phyloP scores from a whole-genome alignment of 345 rosid genomes.

The sweet orange (Citrus sinensis) region DNA sequence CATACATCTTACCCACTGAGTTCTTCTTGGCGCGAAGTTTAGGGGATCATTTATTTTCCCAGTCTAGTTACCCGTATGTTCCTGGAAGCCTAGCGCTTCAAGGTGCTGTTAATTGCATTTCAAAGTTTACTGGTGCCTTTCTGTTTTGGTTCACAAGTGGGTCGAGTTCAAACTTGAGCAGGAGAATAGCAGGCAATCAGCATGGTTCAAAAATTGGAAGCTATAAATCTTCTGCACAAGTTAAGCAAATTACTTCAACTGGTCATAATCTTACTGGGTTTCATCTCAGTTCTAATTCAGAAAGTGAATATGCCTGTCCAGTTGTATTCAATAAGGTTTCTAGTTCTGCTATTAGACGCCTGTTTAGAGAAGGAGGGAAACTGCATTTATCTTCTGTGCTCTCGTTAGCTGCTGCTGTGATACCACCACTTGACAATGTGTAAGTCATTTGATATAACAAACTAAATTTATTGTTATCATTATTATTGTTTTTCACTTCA shows the following conservation, averaged over 20 bases:
- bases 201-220: constrained; percentile 28
- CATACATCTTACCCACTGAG: constrained; percentile 42
- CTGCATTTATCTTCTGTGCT: constrained; percentile 53
- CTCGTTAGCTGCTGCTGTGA: constrained; percentile 60
- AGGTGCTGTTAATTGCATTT: constrained; percentile 57
- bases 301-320: constrained; percentile 25
- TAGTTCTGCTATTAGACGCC: constrained; percentile 39
- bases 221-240: constrained; percentile 26
- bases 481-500: neutral
- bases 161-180: constrained; percentile 42
- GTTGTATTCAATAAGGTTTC: constrained; percentile 40
- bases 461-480: neutral
- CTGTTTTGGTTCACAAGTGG: constrained; percentile 50
- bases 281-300: constrained; percentile 25
- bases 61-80: constrained; percentile 31
- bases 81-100: constrained; percentile 48
- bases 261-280: constrained; percentile 30
- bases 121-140: constrained; percentile 59
- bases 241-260: constrained; percentile 32
- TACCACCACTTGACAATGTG: constrained; percentile 61
- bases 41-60: constrained; percentile 41
- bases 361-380: constrained; percentile 57
- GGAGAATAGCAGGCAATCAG: constrained; percentile 35
- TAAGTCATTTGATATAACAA: constrained; percentile 34
- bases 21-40: constrained; percentile 39